Conservation (phyloP, 768 basidiomycete genomes). For the Pleurotus pulmonarius region DNA sequence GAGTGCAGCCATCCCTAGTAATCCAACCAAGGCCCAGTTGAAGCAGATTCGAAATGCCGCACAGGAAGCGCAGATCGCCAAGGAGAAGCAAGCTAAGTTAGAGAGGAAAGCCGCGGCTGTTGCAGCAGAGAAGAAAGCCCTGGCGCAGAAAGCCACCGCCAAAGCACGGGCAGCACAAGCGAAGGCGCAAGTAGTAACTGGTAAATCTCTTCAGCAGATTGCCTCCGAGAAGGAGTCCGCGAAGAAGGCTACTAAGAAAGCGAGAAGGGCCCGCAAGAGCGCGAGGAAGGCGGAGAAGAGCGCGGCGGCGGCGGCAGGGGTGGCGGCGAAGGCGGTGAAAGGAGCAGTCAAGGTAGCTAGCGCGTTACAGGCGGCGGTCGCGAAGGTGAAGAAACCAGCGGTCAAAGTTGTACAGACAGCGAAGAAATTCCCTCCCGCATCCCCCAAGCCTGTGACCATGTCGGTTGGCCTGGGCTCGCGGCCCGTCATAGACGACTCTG, state of each 20-base stretch:
- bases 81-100: background rate
- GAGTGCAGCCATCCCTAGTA: background rate
- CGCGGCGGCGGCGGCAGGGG: background rate
- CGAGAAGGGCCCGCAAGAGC: background rate
- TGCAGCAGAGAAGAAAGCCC: background rate
- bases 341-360: background rate
- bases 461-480: slow-evolving; percentile 28
- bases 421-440: no score
- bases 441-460: no score
- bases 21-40: background rate
- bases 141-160: slow-evolving; percentile 7
- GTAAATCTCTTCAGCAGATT: background rate
- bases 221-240: background rate
- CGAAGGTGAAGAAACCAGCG: background rate
- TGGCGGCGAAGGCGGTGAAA: background rate
- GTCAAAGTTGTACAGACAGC: background rate
- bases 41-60: slow-evolving; percentile 13
- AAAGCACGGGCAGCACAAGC: background rate
- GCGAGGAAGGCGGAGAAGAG: slow-evolving; percentile 13
- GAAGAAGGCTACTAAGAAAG: slow-evolving; percentile 14
- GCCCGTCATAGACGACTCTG: slow-evolving; percentile 44
- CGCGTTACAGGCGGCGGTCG: background rate
- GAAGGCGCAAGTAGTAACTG: background rate
- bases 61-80: slow-evolving; percentile 7
- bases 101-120: background rate